A percentile compares a stretch with the other conserved stretches of the same genome.
Conservation (phyloP, 164 flowering plant genomes). For the Aristolochia californica region DNA sequence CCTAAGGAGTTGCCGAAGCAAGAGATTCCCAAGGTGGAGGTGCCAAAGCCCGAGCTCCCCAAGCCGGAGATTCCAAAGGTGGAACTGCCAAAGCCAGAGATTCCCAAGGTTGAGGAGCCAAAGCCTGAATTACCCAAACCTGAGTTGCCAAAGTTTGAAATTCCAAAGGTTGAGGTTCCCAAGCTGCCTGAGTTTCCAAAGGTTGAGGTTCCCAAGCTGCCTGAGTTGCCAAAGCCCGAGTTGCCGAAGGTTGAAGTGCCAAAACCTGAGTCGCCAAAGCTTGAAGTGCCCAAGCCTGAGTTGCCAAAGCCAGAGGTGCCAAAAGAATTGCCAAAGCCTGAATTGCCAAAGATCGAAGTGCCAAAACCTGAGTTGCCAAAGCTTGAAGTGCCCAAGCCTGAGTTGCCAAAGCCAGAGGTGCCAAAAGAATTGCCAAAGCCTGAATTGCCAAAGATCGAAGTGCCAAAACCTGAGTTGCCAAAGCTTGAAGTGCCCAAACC, state of each 20-base stretch:
- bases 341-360: neutral
- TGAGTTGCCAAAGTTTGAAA: neutral
- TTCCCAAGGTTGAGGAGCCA: neutral
- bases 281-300: neutral
- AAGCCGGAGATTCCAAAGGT: neutral
- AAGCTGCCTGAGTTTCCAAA: neutral
- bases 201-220: neutral
- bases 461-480: neutral
- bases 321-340: neutral
- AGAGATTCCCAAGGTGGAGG: too few species aligned
- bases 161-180: neutral
- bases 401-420: constrained; percentile 1
- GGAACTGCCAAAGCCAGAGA: neutral
- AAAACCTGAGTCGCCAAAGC: neutral
- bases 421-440: neutral
- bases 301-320: neutral
- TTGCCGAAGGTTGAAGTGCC: neutral
- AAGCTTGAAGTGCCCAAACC: neutral
- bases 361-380: neutral
- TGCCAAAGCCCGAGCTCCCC: neutral
- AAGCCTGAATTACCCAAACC: neutral
- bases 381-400: neutral
- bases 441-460: neutral
- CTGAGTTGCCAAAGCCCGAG: neutral
- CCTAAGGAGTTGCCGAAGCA: neutral